Evolutionary conservation across 768 basidiomycete genomes (phyloP).

Genomic region (Amanita subjunquillea): DNA sequence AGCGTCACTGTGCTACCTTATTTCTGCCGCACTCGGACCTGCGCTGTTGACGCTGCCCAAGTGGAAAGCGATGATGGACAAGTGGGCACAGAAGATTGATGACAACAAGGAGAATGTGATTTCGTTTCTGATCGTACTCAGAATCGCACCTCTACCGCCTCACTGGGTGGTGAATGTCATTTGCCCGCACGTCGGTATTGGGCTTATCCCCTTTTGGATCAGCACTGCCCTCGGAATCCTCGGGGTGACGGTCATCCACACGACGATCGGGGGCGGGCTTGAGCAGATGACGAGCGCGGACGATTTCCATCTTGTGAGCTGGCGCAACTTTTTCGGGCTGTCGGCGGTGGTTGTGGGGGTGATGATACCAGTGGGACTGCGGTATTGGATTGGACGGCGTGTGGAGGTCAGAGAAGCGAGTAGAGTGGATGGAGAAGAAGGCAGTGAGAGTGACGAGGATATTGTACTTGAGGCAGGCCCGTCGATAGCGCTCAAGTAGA

Average conservation of each 20-base stretch:
- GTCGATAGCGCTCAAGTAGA: not conserved
- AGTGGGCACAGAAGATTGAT: constrained; percentile 70
- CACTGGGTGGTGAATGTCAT: constrained; percentile 96
- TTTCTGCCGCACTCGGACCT: constrained; percentile 87
- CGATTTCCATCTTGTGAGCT: constrained; percentile 90
- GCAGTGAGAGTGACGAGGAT: not conserved
- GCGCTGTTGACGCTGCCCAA: constrained; percentile 81
- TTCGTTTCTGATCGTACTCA: constrained; percentile 88
- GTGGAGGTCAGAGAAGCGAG: constrained; percentile 28
- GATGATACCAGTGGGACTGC: constrained; percentile 85
- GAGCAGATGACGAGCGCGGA: constrained; percentile 92
- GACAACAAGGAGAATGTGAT: constrained; percentile 78
- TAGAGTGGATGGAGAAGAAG: constrained; percentile 15
- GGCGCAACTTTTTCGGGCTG: constrained; percentile 81
- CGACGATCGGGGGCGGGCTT: constrained; percentile 85
- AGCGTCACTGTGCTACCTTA: constrained; percentile 84
- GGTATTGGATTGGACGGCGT: constrained; percentile 56
- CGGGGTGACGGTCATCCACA: constrained; percentile 89
- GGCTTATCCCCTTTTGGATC: constrained; percentile 77
- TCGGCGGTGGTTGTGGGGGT: constrained; percentile 83
- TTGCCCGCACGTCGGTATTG: constrained; percentile 87
- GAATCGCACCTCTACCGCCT: constrained; percentile 89
- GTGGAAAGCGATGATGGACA: constrained; percentile 76
- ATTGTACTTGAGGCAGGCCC: not conserved
- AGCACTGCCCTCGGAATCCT: constrained; percentile 87